phyloP scores from a whole-genome alignment of 306 rosid species.

The Inga oerstediana region DNA sequence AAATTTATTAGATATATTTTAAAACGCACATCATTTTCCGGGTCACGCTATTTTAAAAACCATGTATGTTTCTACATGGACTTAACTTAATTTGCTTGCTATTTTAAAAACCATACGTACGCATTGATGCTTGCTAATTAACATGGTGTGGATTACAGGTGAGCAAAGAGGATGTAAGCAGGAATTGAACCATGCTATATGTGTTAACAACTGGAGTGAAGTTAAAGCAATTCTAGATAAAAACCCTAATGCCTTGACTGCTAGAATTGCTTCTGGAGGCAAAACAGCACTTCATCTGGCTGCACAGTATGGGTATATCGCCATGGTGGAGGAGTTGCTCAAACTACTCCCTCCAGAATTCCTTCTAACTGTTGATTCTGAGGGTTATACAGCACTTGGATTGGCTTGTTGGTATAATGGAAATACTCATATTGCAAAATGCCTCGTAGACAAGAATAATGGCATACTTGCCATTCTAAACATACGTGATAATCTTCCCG shows the following conservation, averaged over 20 bases:
- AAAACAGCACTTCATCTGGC: neutral
- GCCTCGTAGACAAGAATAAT: neutral
- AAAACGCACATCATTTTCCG: no score
- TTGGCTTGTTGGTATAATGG: neutral
- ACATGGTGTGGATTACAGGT: neutral
- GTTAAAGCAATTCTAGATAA: neutral
- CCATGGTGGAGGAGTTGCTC: neutral
- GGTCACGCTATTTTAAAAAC: no score
- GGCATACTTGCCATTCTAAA: neutral
- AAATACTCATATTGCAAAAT: neutral
- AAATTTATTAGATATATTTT: no score
- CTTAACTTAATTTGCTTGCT: no score
- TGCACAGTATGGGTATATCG: neutral
- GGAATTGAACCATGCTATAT: neutral
- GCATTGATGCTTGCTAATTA: no score
- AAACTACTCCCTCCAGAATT: neutral
- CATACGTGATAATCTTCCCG: neutral
- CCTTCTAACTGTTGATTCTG: neutral
- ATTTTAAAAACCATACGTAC: neutral
- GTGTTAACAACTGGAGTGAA: neutral
- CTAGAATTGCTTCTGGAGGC: rapidly evolving
- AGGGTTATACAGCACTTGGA: neutral
- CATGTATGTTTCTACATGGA: no score
- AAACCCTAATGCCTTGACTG: neutral
- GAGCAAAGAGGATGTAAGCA: no score